Conservation (phyloP, 2,329 filamentous ascomycete species). For the Fusarium succisae region DNA sequence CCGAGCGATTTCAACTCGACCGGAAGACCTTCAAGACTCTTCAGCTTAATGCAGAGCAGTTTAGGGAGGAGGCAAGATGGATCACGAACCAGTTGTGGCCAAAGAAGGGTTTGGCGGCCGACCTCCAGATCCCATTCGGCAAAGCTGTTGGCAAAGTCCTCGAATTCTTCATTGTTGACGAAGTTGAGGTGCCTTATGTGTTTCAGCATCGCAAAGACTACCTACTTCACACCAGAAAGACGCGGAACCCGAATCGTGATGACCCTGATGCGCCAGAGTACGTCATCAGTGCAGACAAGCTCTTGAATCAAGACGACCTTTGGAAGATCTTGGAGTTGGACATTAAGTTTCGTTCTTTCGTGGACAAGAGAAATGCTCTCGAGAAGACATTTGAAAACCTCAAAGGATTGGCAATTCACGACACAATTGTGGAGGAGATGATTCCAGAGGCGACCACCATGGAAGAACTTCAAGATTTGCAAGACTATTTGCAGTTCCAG, state of each 20-base stretch:
- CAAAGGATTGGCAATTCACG: slow-evolving; percentile 70
- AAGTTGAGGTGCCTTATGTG: slow-evolving; percentile 96
- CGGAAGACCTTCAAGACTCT: slow-evolving; percentile 88
- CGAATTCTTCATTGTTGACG: slow-evolving; percentile 93
- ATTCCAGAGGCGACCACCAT: slow-evolving; percentile 82
- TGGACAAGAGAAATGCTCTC: slow-evolving; percentile 90
- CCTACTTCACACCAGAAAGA: slow-evolving; percentile 86
- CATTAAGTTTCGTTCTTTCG: slow-evolving; percentile 90
- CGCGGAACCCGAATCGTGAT: slow-evolving; percentile 66
- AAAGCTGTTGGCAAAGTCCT: slow-evolving; percentile 91
- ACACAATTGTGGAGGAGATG: slow-evolving; percentile 83
- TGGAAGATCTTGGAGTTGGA: slow-evolving; percentile 97
- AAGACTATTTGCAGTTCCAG: slow-evolving; percentile 96
- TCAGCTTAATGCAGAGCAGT: slow-evolving; percentile 82
- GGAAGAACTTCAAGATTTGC: slow-evolving; percentile 95
- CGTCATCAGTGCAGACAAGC: slow-evolving; percentile 82
- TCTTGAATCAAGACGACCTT: slow-evolving; percentile 90
- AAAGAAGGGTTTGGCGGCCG: slow-evolving; percentile 78
- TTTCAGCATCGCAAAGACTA: slow-evolving; percentile 99
- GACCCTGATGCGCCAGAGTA: slow-evolving; percentile 78
- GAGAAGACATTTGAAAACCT: slow-evolving; percentile 81
- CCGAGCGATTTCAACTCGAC: slow-evolving; percentile 93
- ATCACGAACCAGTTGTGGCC: slow-evolving; percentile 90
- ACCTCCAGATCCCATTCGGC: slow-evolving; percentile 84
- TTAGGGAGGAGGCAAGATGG: slow-evolving; percentile 91